Evolutionary conservation across 2,329 filamentous ascomycete genomes (phyloP).

Genomic region (Microdochium paspali): DNA sequence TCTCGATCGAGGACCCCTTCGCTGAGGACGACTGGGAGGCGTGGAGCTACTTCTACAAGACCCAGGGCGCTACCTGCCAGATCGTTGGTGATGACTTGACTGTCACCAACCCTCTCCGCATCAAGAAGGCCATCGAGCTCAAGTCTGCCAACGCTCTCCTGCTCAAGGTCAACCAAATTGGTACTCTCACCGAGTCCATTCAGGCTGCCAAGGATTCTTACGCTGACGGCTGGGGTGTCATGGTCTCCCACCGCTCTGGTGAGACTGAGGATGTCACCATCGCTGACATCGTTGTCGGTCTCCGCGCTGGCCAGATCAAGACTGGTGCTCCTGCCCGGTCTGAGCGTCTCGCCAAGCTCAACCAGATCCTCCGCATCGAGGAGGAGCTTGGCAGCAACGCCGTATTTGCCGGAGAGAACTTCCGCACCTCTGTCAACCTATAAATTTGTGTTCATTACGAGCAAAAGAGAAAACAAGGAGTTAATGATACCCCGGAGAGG

Average conservation of each 20-base stretch:
- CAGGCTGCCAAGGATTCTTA: constrained; percentile 99
- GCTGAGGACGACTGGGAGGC: constrained; percentile 99
- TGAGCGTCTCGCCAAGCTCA: constrained; percentile 98
- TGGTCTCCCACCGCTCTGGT: constrained; percentile 98
- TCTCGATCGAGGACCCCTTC: constrained; percentile 98
- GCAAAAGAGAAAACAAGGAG: neutral
- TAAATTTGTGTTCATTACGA: constrained; percentile 35
- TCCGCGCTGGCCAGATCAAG: constrained; percentile 97
- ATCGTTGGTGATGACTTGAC: constrained; percentile 98
- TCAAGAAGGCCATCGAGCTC: constrained; percentile 99
- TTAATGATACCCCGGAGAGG: neutral
- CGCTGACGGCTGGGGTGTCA: constrained; percentile 92
- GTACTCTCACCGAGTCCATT: constrained; percentile 96
- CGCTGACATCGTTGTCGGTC: constrained; percentile 93
- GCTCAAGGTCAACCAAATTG: constrained; percentile 99
- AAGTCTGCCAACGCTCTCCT: constrained; percentile 98
- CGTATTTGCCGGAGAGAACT: constrained; percentile 83
- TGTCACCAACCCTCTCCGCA: constrained; percentile 96
- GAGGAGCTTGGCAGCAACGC: constrained; percentile 93
- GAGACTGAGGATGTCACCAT: constrained; percentile 99
- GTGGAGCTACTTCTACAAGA: constrained; percentile 99
- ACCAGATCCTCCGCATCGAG: constrained; percentile 99
- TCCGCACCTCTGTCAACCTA: constrained; percentile 84
- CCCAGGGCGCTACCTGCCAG: constrained; percentile 73
- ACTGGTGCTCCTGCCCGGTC: constrained; percentile 92